Percentiles rank a stretch among this genome's conserved stretches.
phyloP scores from a whole-genome alignment of 2,329 filamentous ascomycete genomes.

The Daldinia sp. region DNA sequence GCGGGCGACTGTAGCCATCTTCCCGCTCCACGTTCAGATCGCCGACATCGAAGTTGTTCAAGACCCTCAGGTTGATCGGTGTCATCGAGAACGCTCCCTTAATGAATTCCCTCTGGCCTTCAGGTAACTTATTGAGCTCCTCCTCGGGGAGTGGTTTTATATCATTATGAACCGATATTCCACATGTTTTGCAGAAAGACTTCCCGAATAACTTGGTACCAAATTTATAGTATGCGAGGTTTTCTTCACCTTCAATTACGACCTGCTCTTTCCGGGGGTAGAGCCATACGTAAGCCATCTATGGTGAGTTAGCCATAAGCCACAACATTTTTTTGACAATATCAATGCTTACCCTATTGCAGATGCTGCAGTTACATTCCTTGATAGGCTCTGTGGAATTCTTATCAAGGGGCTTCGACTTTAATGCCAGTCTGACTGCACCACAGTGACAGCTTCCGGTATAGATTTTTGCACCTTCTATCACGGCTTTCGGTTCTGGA shows the following conservation, averaged over 20 bases:
- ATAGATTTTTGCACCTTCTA: constrained; percentile 58
- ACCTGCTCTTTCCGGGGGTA: constrained; percentile 58
- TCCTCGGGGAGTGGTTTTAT: constrained; percentile 51
- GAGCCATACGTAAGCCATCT: constrained; percentile 61
- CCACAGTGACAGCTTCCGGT: constrained; percentile 68
- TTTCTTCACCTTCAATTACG: constrained; percentile 56
- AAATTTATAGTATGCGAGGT: constrained; percentile 57
- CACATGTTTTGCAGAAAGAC: constrained; percentile 63
- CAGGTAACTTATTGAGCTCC: constrained; percentile 52
- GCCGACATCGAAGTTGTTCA: constrained; percentile 44
- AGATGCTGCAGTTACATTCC: constrained; percentile 67
- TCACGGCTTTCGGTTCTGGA: constrained; percentile 53
- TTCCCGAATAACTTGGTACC: constrained; percentile 52
- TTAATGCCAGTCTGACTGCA: constrained; percentile 59
- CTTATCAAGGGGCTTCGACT: constrained; percentile 58
- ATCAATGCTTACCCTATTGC: constrained; percentile 53
- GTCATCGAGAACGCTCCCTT: constrained; percentile 28
- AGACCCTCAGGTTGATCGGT: constrained; percentile 49
- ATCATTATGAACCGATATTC: constrained; percentile 57
- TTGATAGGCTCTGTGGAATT: constrained; percentile 49
- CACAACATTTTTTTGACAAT: background rate
- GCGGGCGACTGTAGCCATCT: constrained; percentile 44
- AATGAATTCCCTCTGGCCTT: constrained; percentile 40
- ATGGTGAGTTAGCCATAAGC: constrained; percentile 8
- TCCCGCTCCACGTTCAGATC: constrained; percentile 36